Evolutionary conservation across 2,329 filamentous ascomycete species (phyloP).

Genomic region (Capronia epimyces): DNA sequence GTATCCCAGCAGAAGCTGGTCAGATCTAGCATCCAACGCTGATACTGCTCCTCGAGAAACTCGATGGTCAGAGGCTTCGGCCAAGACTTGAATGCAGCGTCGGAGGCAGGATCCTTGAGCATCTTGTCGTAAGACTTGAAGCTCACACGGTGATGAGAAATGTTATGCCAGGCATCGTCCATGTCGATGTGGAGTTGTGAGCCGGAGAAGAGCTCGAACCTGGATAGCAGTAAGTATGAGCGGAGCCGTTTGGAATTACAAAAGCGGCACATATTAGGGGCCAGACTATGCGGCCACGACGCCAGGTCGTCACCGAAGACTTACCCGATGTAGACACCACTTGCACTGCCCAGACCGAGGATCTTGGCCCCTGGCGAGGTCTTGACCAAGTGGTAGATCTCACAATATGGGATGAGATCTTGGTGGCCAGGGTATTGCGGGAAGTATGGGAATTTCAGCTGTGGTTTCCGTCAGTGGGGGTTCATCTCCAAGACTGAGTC

Average conservation of each 20-base stretch:
- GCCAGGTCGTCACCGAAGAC: slow-evolving; percentile 3
- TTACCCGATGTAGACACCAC: slow-evolving; percentile 29
- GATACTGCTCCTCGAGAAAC: slow-evolving; percentile 28
- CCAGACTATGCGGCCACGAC: background rate
- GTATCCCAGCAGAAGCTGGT: slow-evolving; percentile 28
- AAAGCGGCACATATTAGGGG: too few relatives aligned
- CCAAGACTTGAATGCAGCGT: slow-evolving; percentile 25
- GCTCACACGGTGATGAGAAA: slow-evolving; percentile 27
- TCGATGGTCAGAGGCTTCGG: slow-evolving; percentile 29
- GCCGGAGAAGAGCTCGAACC: slow-evolving; percentile 27
- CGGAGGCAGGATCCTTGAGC: slow-evolving; percentile 24
- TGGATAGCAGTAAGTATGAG: slow-evolving; percentile 5
- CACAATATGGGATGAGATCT: slow-evolving; percentile 28
- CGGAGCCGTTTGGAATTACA: background rate
- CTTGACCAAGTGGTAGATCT: slow-evolving; percentile 29
- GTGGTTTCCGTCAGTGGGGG: background rate
- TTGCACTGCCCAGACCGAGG: slow-evolving; percentile 25
- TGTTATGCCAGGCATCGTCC: slow-evolving; percentile 29
- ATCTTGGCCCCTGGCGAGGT: slow-evolving; percentile 28
- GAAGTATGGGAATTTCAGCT: slow-evolving; percentile 29
- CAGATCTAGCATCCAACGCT: slow-evolving; percentile 25
- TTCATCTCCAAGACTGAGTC: background rate
- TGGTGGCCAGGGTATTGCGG: slow-evolving; percentile 21
- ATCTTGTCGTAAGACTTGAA: slow-evolving; percentile 28
- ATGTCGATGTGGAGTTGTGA: slow-evolving; percentile 30